A percentile compares a stretch with the other conserved stretches of the same genome.
These are phyloP conservation scores for Aspergillus sp. DNA, from an alignment of 2,329 filamentous ascomycete species.

Conservation along the genomic window DNA sequence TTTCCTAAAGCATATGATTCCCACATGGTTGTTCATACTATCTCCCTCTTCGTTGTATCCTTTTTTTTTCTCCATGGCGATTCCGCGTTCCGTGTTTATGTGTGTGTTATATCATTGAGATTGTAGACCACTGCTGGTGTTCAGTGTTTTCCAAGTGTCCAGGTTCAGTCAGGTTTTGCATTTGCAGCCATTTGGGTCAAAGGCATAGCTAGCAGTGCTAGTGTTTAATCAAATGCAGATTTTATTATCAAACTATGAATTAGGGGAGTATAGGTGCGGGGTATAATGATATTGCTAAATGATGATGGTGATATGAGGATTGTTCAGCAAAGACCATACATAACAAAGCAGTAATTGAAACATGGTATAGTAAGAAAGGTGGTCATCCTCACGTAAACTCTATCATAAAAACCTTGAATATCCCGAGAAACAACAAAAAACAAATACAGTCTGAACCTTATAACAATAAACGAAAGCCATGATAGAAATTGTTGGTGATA, in stretches of 20 bases:
- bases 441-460: not conserved
- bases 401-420: not conserved
- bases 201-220: constrained; percentile 10
- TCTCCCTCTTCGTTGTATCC: not conserved
- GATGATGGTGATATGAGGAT: not conserved
- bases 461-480: not conserved
- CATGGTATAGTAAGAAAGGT: not conserved
- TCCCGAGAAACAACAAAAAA: not conserved
- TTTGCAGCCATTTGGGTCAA: constrained; percentile 8
- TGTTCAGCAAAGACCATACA: not conserved
- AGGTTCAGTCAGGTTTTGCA: constrained; percentile 2
- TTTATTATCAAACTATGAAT: not conserved
- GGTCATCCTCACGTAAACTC: not conserved
- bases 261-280: not conserved
- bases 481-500: not conserved
- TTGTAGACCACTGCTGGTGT: constrained; percentile 23
- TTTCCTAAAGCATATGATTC: not conserved
- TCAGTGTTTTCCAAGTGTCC: constrained; percentile 9
- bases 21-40: not conserved
- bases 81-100: not conserved
- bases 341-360: not conserved
- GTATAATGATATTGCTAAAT: constrained; percentile 16
- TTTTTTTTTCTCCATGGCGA: not conserved
- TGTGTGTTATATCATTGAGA: not conserved
- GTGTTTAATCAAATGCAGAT: constrained; percentile 7